Percentiles rank a stretch among this genome's conserved stretches.
Evolutionary conservation across 1,284 basidiomycete genomes (phyloP).

Genomic region (Ganoderma leucocontextum): DNA sequence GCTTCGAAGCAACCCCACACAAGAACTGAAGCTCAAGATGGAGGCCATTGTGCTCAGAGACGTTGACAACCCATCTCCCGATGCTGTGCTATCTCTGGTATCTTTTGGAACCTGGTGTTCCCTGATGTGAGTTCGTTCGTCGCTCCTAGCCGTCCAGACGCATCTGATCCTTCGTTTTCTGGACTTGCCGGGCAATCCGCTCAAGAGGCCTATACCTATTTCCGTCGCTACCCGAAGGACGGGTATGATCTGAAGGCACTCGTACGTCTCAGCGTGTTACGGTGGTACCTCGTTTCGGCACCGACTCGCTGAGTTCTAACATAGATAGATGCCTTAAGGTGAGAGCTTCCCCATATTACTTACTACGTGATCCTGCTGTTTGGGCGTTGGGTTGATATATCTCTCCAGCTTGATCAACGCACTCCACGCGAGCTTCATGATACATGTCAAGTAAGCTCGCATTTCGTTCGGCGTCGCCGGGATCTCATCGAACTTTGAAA

Average conservation of each 20-base stretch:
- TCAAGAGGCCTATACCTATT: conserved; percentile 16
- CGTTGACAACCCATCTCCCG: neutral
- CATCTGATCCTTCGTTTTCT: neutral
- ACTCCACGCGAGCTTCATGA: neutral
- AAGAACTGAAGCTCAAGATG: neutral
- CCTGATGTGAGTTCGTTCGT: neutral
- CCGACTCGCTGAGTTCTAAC: neutral
- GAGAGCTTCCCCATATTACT: neutral
- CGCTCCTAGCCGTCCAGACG: neutral
- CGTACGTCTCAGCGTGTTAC: neutral
- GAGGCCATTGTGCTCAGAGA: neutral
- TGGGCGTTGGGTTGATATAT: neutral
- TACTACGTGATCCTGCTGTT: neutral
- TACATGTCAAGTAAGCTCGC: conserved; percentile 3
- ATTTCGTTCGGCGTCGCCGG: neutral
- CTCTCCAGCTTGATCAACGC: neutral
- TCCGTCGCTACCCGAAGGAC: conserved; percentile 14
- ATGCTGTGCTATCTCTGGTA: neutral
- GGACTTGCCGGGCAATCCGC: conserved; percentile 7
- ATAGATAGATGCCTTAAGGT: conserved; percentile 9
- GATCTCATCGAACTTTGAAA: neutral
- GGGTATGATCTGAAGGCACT: conserved; percentile 13
- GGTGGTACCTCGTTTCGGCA: neutral
- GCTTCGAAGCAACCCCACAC: neutral
- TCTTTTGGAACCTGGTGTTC: conserved; percentile 4